Conservation (phyloP, 2,329 filamentous ascomycete species). For the Venturia carpophila region DNA sequence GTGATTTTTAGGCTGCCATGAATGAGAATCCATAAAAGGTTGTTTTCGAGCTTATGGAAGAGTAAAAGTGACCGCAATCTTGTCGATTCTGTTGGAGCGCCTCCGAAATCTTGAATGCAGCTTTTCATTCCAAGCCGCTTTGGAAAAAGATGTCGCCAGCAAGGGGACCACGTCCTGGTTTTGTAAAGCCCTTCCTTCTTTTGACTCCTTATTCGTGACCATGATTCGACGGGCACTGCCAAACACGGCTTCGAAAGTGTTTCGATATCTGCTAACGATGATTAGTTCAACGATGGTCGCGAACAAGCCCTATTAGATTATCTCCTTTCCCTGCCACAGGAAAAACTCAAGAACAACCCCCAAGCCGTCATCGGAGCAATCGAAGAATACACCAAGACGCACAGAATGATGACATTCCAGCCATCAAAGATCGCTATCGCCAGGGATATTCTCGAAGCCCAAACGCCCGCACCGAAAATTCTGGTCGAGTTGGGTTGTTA, state of each 20-base stretch:
- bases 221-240: too few species aligned
- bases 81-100: too few species aligned
- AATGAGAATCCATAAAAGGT: background rate
- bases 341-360: slow-evolving; percentile 24
- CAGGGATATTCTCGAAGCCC: slow-evolving; percentile 29
- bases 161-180: too few species aligned
- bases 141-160: too few species aligned
- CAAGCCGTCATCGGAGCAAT: slow-evolving; percentile 27
- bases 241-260: too few species aligned
- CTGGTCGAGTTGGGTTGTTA: slow-evolving; percentile 30
- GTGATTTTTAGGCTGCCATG: background rate
- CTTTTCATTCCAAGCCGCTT: too few species aligned
- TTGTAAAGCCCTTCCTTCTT: background rate
- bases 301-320: slow-evolving; percentile 19
- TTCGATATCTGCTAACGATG: background rate
- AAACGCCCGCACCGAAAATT: slow-evolving; percentile 26
- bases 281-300: slow-evolving; percentile 21
- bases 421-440: slow-evolving; percentile 8
- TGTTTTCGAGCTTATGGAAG: background rate
- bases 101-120: too few species aligned
- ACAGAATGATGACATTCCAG: background rate
- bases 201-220: background rate
- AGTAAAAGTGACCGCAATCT: background rate
- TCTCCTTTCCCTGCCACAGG: slow-evolving; percentile 9
- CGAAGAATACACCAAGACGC: slow-evolving; percentile 26